Evolutionary conservation across 495 filamentous ascomycete genomes (phyloP).

Genomic region (Xylaria longipes): DNA sequence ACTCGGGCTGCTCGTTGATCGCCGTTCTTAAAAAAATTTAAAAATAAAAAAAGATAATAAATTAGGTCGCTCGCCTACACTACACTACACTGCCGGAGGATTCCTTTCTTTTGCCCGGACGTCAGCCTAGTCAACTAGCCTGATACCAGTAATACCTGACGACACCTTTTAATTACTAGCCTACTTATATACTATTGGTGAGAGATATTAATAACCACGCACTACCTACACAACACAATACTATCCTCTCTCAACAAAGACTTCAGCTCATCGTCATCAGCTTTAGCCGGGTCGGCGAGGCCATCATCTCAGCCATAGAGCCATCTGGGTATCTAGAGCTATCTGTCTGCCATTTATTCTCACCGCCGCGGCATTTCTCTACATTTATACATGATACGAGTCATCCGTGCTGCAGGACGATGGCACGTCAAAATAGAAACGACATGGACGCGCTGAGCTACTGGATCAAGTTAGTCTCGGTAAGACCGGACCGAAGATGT

Average conservation of each 20-base stretch:
- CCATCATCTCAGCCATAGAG: neutral
- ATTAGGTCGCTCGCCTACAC: neutral
- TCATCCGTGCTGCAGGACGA: neutral
- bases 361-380: neutral
- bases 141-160: neutral
- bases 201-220: conserved; percentile 17
- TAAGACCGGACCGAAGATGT: conserved; percentile 18
- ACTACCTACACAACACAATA: neutral
- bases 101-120: neutral
- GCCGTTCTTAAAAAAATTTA: conserved; percentile 1
- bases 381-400: neutral
- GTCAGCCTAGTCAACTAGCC: neutral
- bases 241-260: neutral
- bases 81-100: neutral
- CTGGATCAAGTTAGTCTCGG: conserved; percentile 27
- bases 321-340: neutral
- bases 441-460: neutral
- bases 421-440: neutral
- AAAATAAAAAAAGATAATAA: no score
- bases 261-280: neutral
- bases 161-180: conserved; percentile 16
- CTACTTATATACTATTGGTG: neutral
- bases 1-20: neutral
- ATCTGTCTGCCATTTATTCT: neutral
- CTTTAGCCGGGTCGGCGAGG: neutral